A percentile compares a stretch with the other conserved stretches of the same genome.
phyloP scores from a whole-genome alignment of 2,329 filamentous ascomycete genomes.

The Beauveria caledonica region DNA sequence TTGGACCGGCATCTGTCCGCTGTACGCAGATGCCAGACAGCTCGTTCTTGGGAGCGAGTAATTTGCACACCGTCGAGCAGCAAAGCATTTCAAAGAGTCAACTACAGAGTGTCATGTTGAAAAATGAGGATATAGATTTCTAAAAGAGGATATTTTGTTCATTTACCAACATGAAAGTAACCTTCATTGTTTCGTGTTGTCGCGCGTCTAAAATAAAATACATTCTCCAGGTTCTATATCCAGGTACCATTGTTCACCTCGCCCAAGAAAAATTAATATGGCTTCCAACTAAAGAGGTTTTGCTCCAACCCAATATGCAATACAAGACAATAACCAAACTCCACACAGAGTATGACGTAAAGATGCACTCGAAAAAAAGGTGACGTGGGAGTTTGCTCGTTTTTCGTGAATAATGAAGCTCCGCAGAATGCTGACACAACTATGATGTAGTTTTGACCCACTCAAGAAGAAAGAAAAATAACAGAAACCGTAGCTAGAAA shows the following conservation, averaged over 20 bases:
- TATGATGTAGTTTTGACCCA: background rate
- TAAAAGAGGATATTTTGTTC: background rate
- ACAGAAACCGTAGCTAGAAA: background rate
- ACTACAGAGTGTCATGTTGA: no score
- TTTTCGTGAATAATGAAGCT: background rate
- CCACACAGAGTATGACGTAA: background rate
- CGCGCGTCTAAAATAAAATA: constrained; percentile 4
- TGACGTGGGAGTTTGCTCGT: background rate
- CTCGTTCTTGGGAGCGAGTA: constrained; percentile 40
- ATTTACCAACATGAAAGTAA: background rate
- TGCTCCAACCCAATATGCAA: background rate
- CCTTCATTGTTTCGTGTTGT: background rate
- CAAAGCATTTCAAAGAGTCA: no score
- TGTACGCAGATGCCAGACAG: constrained; percentile 60
- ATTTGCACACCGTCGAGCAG: background rate
- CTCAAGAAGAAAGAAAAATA: background rate
- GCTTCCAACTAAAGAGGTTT: background rate
- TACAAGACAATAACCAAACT: background rate
- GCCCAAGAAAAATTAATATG: background rate
- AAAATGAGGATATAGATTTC: background rate
- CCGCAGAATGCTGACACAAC: constrained; percentile 3
- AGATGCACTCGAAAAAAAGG: background rate
- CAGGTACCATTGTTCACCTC: background rate
- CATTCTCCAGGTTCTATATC: background rate
- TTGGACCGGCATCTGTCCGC: constrained; percentile 74